Base-by-base conservation (phyloP, 305 asterid species). In the Ajuga reptans region DNA sequence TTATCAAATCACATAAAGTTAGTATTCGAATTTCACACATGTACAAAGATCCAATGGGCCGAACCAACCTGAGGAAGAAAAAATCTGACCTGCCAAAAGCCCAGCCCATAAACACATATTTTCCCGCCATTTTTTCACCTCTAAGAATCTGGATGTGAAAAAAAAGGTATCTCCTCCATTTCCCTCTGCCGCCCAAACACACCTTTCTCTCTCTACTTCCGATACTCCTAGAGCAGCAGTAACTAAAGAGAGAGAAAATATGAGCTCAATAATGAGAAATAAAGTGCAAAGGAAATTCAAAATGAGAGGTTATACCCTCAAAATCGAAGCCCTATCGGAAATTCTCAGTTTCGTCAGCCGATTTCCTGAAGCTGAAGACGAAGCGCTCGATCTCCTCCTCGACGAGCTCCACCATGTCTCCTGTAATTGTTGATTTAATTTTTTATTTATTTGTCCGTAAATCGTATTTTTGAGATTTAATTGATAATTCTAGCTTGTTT, bases 221-320 rank as follows among this genome's bases (percentile, higher is more conserved):
- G 3, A 39, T n/a, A 39, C 8, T 8, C 45, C 8, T 2, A 34
- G 55, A 33, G 43, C 49, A 36, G 46, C 36, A 39, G 47, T 55
- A 43, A 17, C 3, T 4, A 34, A 41, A 33, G 52, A 24, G 57
- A 43, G 43, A n/a, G 9, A 27, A 10, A 79, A 66, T 36, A 91
- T 84, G 85, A 85, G 77, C 60, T 56, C 73, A 4, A 72, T 27
- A 52, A 68, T 86, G 76, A 81, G 96, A 36, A 90, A 87, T 56
- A 88, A 83, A 73, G 92, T 85, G 43, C 98, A 90, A 31, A 84
- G 87, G 80, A 90, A 83, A 64, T 90, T 90, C 92, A 90, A 84
- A 57, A 90, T 85, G 88, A 81, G 97, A 71, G 98, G 98, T 12
- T 93, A 88, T 78, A 83, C 91, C 3, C 85, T 93, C 41, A 87